A percentile compares a stretch with the other conserved stretches of the same genome.
Conservation (phyloP, 768 basidiomycete genomes). For the Austroboletus eburneus region DNA sequence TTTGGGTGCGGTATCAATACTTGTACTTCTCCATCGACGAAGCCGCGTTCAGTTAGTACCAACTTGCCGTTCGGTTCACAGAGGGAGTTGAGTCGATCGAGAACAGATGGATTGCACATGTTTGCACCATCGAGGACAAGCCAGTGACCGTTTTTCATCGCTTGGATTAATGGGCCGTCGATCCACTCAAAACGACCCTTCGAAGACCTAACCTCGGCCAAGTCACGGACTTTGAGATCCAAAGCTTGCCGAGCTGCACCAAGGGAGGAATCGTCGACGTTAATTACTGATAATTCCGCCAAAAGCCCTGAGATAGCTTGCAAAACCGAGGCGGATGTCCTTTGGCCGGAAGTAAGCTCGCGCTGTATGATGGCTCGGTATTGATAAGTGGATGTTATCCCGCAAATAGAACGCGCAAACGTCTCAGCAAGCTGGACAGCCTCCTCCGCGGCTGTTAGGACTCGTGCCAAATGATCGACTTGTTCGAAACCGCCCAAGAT, state of each 20-base stretch:
- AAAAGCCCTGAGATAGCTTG: constrained; percentile 27
- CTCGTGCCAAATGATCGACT: constrained; percentile 51
- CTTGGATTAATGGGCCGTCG: constrained; percentile 85
- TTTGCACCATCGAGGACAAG: constrained; percentile 90
- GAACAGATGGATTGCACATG: constrained; percentile 89
- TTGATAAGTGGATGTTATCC: constrained; percentile 17
- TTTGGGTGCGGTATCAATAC: constrained; percentile 76
- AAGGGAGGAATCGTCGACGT: constrained; percentile 9
- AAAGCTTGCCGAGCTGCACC: constrained; percentile 12
- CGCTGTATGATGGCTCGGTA: constrained; percentile 11
- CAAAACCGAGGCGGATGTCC: constrained; percentile 21
- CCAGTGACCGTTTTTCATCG: constrained; percentile 88
- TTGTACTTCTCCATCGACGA: constrained; percentile 71
- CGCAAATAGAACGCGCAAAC: constrained; percentile 33
- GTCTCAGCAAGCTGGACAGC: constrained; percentile 37
- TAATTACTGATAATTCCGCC: constrained; percentile 20
- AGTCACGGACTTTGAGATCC: constrained; percentile 18
- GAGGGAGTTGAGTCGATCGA: constrained; percentile 94
- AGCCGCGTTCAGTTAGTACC: constrained; percentile 86
- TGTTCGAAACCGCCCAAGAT: constrained; percentile 96
- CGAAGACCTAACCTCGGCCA: constrained; percentile 22
- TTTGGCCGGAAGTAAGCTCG: constrained; percentile 13
- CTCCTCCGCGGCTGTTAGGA: constrained; percentile 36
- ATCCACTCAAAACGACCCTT: constrained; percentile 85
- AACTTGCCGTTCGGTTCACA: constrained; percentile 84